Base-by-base conservation (phyloP, 352 stramenopile genomes). In the Phytophthora meadii region DNA sequence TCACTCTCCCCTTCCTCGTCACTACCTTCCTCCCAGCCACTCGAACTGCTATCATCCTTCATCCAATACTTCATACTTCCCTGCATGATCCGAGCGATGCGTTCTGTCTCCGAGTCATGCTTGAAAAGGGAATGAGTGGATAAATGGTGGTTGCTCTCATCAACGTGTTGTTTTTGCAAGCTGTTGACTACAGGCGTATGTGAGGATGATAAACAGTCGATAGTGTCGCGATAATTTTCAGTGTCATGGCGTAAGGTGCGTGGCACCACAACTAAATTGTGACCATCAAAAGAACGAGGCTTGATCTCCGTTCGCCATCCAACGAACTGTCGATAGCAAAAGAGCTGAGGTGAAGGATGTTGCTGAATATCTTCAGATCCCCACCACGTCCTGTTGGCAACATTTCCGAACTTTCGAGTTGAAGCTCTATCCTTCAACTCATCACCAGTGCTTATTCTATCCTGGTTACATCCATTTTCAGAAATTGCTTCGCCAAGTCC, bases 81-180 rank as follows among this genome's bases (percentile, higher is more conserved):
- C 50, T 93, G 82, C 84, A 93, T 93, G 51, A 93, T 93, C 15
- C 82, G 22, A 40, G 84, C 84, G n/a, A 93, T 93, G 25, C 84
- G 81, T 49, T 93, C 84, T 0, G 84, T 93, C 57, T 93, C 84
- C 5, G 80, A 87, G 65, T 93, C 79, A 9, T 63, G 42, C 0
- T 47, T 14, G 42, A 79, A 83, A 8, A 74, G 28, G 11, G 60
- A 68, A 48, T 40, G 58, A 5, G 24, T 22, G 19, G 46, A 74
- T 12, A 30, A 63, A 12, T 44, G 28, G 3, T 25, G 22, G 4
- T 58, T 51, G 5, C 42, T 54, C 54, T 17, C 27, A 14, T 45
- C 27, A 11, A 41, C 25, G 47, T 64, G 42, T 28, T 19, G n/a
- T 46, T 4, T 27, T n/a, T 5, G 19, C 12, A 19, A 32, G 12